phyloP scores from a whole-genome alignment of 345 rosid species.

The Salix brachista region DNA sequence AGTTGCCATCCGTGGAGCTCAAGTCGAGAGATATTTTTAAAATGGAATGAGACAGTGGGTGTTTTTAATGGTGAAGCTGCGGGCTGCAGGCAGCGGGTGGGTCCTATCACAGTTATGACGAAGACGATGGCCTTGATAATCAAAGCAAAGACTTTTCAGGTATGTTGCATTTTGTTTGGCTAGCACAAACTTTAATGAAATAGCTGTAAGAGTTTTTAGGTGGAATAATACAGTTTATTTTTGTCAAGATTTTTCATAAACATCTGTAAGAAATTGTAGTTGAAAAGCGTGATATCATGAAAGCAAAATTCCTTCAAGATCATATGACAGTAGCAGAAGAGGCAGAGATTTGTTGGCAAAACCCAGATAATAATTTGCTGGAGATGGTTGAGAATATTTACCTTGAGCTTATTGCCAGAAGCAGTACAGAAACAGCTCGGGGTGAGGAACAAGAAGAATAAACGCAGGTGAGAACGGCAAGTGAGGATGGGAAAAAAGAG shows the following conservation, averaged over 20 bases:
- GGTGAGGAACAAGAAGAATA: neutral
- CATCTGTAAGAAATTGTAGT: too few relatives aligned
- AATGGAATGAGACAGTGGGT: neutral
- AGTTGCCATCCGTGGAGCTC: too few relatives aligned
- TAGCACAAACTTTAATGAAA: too few relatives aligned
- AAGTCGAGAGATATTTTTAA: too few relatives aligned
- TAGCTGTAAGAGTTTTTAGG: too few relatives aligned
- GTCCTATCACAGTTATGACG: neutral
- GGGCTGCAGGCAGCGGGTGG: neutral
- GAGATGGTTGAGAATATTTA: neutral
- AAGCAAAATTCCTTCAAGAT: too few relatives aligned
- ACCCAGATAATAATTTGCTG: neutral
- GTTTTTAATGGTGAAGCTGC: neutral
- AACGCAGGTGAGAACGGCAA: neutral
- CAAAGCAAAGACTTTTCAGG: neutral
- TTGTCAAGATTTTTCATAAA: too few relatives aligned
- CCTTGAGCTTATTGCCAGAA: neutral
- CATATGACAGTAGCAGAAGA: too few relatives aligned
- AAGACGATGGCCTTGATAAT: neutral
- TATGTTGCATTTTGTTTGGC: neutral
- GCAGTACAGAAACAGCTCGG: neutral
- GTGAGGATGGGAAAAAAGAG: constrained; percentile 4
- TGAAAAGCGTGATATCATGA: too few relatives aligned
- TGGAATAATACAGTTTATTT: too few relatives aligned
- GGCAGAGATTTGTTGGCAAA: too few relatives aligned